These are phyloP conservation scores for Cymbopogon flexuosus DNA, from an alignment of 202 grass and related monocot genomes.

Conservation along the genomic window DNA sequence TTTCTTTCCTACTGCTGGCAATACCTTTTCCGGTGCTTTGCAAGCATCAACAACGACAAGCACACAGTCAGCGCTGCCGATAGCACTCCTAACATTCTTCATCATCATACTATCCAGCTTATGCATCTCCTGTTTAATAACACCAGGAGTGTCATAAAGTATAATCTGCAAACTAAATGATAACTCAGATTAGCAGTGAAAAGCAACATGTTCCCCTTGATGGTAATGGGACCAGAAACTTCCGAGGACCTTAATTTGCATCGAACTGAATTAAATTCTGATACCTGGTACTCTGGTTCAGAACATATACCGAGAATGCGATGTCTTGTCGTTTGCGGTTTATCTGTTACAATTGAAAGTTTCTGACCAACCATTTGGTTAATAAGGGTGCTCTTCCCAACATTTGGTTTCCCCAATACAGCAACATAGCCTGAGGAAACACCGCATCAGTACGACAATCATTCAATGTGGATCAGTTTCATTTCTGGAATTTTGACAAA, in stretches of 20 bases:
- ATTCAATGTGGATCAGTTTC: background rate
- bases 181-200: conserved; percentile 57
- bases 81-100: conserved; percentile 78
- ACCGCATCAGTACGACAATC: background rate
- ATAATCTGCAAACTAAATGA: conserved; percentile 98
- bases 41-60: conserved; percentile 73
- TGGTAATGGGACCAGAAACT: background rate
- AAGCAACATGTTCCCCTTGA: background rate
- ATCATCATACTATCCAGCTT: conserved; percentile 93
- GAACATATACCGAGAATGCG: conserved; percentile 94
- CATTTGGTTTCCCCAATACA: conserved; percentile 89
- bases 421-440: conserved; percentile 66
- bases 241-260: background rate
- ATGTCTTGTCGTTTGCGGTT: conserved; percentile 79
- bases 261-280: conserved; percentile 33
- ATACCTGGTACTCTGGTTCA: conserved; percentile 81
- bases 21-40: conserved; percentile 70
- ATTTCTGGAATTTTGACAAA: background rate
- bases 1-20: background rate
- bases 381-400: conserved; percentile 90
- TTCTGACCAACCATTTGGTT: conserved; percentile 96
- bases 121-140: conserved; percentile 83
- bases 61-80: conserved; percentile 73
- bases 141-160: conserved; percentile 89
- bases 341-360: conserved; percentile 88